phyloP scores from a whole-genome alignment of 805 yeast species.

The Monosporozyma solicola region DNA sequence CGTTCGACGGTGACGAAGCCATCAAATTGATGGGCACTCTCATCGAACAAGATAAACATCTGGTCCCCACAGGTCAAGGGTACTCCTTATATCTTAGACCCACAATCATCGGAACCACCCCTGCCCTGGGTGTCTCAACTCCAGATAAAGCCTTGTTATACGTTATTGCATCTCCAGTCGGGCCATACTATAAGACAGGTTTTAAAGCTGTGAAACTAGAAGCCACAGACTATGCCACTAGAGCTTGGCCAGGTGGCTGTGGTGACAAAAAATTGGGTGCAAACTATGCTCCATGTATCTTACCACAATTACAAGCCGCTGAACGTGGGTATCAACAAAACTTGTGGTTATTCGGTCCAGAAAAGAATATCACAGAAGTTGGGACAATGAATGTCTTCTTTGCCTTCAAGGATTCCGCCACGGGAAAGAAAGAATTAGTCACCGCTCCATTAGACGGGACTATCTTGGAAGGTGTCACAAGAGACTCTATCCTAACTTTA shows the following conservation, averaged over 20 bases:
- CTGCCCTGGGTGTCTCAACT: conserved; percentile 75
- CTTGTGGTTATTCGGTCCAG: conserved; percentile 92
- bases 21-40: conserved; percentile 68
- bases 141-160: conserved; percentile 77
- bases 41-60: conserved; percentile 61
- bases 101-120: conserved; percentile 87
- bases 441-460: conserved; percentile 98
- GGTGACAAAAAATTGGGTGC: conserved; percentile 97
- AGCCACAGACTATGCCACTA: conserved; percentile 91
- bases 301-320: conserved; percentile 88
- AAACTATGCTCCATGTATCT: conserved; percentile 91
- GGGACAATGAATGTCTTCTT: conserved; percentile 96
- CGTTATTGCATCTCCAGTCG: conserved; percentile 92
- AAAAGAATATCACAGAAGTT: conserved; percentile 82
- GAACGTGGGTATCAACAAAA: conserved; percentile 89
- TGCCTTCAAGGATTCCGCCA: conserved; percentile 62
- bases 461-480: conserved; percentile 91
- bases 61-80: conserved; percentile 81
- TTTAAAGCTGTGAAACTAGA: conserved; percentile 91
- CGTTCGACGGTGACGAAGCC: conserved; percentile 71
- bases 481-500: conserved; percentile 75
- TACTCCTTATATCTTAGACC: conserved; percentile 92
- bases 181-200: conserved; percentile 92
- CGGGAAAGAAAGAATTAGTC: conserved; percentile 83
- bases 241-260: conserved; percentile 99